A percentile compares a stretch with the other conserved stretches of the same genome.
Conservation (phyloP, 2,329 filamentous ascomycete species). For the Trichoderma endophyticum region DNA sequence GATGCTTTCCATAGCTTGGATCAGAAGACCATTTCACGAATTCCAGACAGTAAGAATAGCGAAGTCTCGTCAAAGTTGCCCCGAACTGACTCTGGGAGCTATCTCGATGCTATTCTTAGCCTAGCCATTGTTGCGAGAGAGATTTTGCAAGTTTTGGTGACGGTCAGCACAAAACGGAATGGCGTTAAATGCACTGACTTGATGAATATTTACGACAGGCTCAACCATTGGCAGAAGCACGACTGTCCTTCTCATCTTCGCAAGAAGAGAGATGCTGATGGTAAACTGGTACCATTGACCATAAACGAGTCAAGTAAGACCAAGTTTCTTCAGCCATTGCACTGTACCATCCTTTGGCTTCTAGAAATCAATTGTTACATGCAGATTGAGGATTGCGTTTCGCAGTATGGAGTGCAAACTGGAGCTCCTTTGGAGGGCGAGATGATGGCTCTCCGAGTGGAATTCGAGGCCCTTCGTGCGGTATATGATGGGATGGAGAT, state of each 20-base stretch:
- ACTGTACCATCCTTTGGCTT: background rate
- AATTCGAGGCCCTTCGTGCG: background rate
- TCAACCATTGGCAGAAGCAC: background rate
- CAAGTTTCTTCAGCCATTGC: background rate
- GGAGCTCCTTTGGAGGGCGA: background rate
- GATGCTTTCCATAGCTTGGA: slow-evolving; percentile 5
- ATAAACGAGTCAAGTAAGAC: background rate
- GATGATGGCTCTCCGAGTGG: background rate
- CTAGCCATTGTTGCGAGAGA: background rate
- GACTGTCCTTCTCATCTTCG: background rate
- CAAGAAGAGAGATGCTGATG: background rate
- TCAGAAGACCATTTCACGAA: background rate
- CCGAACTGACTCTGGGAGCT: background rate
- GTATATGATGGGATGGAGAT: background rate
- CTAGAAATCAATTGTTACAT: slow-evolving; percentile 8
- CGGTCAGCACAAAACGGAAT: background rate
- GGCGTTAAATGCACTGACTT: background rate
- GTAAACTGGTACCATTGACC: background rate
- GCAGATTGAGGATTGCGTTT: slow-evolving; percentile 6
- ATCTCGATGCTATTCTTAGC: background rate
- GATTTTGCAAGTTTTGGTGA: slow-evolving; percentile 1
- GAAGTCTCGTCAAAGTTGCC: background rate
- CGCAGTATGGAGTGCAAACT: background rate
- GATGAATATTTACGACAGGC: background rate
- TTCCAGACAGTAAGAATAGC: background rate